Evolutionary conservation across 306 rosid genomes (phyloP).

Genomic region (Dryas octopetala): DNA sequence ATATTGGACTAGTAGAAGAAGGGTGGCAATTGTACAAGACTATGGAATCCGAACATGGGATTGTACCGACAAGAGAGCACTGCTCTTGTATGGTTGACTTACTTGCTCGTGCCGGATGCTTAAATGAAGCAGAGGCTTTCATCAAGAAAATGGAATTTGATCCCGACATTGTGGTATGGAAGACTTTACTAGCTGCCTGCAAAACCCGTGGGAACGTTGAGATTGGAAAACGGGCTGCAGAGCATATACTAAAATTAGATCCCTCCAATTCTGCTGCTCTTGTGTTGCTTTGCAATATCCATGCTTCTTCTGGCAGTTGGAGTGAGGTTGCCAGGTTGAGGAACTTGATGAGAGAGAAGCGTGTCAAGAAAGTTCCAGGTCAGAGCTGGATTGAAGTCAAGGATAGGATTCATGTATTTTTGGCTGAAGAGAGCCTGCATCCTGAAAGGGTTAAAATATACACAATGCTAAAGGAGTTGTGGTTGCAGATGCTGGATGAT

Average conservation of each 20-base stretch:
- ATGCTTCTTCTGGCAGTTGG: conserved; percentile 67
- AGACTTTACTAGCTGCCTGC: conserved; percentile 68
- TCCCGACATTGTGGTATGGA: conserved; percentile 69
- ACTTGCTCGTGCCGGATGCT: conserved; percentile 72
- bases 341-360: conserved; percentile 54
- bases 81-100: conserved; percentile 82
- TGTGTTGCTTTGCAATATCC: conserved; percentile 60
- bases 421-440: conserved; percentile 65
- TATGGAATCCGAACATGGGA: conserved; percentile 60
- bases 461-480: conserved; percentile 59
- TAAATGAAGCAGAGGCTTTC: conserved; percentile 59
- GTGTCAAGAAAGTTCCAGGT: conserved; percentile 68
- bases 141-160: conserved; percentile 48
- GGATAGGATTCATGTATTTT: conserved; percentile 60
- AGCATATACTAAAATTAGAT: conserved; percentile 57
- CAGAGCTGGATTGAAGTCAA: conserved; percentile 56
- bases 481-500: conserved; percentile 67
- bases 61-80: conserved; percentile 63
- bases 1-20: conserved; percentile 71
- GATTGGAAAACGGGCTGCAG: conserved; percentile 64
- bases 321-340: conserved; percentile 59
- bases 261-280: conserved; percentile 66
- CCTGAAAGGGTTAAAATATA: conserved; percentile 51
- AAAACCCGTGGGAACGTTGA: conserved; percentile 61
- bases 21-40: conserved; percentile 52